These are phyloP conservation scores for Aspergillus sp. DNA, from an alignment of 2,329 filamentous ascomycete genomes.

Conservation along the genomic window DNA sequence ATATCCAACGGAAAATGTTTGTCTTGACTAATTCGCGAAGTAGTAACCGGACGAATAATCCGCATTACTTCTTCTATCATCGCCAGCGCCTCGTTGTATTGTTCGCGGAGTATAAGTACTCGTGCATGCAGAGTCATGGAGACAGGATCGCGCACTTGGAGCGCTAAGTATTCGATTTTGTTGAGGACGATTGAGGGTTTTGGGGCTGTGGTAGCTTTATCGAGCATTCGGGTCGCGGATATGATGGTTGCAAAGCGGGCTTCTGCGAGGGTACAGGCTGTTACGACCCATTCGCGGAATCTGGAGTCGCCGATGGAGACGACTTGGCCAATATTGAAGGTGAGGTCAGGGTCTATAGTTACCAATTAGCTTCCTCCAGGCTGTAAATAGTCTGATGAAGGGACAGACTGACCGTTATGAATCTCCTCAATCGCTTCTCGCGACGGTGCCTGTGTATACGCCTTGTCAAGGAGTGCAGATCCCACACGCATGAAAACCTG, in stretches of 20 bases:
- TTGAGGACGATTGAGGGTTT: constrained; percentile 9
- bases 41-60: constrained; percentile 12
- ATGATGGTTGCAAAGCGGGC: constrained; percentile 14
- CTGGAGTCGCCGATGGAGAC: neutral
- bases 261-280: constrained; percentile 16
- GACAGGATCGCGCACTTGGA: constrained; percentile 17
- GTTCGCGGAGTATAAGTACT: constrained; percentile 16
- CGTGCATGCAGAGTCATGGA: constrained; percentile 25
- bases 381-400: neutral
- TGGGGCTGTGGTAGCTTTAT: neutral
- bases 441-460: neutral
- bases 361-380: neutral
- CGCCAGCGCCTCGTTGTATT: constrained; percentile 14
- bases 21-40: constrained; percentile 3
- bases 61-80: constrained; percentile 22
- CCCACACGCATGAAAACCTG: neutral
- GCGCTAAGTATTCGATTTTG: constrained; percentile 17
- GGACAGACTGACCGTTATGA: constrained; percentile 11
- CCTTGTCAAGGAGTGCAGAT: neutral
- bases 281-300: constrained; percentile 16
- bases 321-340: constrained; percentile 18
- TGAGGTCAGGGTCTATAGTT: constrained; percentile 16
- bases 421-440: constrained; percentile 8
- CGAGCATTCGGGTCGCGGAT: constrained; percentile 7
- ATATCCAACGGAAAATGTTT: constrained; percentile 4